Evolutionary conservation across 768 basidiomycete species (phyloP), one percentile per base, ranked within the genome.

Genomic region (Phylloporus sp.): DNA sequence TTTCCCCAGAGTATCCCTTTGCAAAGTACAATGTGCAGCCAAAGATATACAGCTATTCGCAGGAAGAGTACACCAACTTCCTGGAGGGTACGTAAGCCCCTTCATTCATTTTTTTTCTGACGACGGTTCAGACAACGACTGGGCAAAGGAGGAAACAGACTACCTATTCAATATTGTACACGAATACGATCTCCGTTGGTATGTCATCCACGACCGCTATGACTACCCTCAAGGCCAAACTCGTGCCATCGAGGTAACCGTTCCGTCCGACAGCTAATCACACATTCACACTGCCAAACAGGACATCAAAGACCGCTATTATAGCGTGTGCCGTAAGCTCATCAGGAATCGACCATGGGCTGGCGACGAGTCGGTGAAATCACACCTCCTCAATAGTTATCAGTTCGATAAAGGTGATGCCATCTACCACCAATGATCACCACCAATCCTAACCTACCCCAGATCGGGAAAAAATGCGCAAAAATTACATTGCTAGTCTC

Each of bases 271-370:
- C 16, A 46, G 13, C 34, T 9, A 27, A 27, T 8, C 46, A 2
- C 50, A 13, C 47, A 13, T 26, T 55, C 3, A 55, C 48, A 28
- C 26, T 28, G 6, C 15, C 24, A 9, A 26, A 44, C 47, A 60
- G 91, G 95, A 97, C 55, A 70, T 98, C 58, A 98, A 97, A 73
- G 91, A 93, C 59, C 79, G 97, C 26, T 98, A 98, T 63, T 97
- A 88, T 67, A 84, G 87, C 45, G 86, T 95, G 16, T 95, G 93
- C 65, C 80, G 97, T 26, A 90, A 88, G 55, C 79, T 98, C 29
- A 77, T 97, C 29, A 80, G 91, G 39, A 90, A 82, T 60, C 75
- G 90, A 24, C 91, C 92, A 16, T 94, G 92, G 78, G 69, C 79
- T 28, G 92, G 92, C 10, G 92, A 95, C 56, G 87, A 92, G 59